Percentiles rank a stretch among this genome's conserved stretches.
Conservation (phyloP, 306 rosid genomes). For the Trifolium repens region DNA sequence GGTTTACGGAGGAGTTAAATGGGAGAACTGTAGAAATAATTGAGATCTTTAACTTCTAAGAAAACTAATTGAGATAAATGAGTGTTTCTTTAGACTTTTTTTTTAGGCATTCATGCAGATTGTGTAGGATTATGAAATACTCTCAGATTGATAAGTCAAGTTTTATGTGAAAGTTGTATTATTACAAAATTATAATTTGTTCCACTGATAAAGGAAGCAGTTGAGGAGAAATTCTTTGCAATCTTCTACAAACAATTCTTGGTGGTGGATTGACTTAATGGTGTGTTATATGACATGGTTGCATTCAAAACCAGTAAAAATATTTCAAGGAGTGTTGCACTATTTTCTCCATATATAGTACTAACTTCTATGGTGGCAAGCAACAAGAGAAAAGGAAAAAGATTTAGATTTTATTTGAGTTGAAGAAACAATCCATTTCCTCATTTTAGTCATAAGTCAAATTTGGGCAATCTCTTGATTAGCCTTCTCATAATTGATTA, state of each 20-base stretch:
- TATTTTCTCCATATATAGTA: no score
- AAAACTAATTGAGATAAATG: background rate
- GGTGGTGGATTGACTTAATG: no score
- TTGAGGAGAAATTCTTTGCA: no score
- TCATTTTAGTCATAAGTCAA: no score
- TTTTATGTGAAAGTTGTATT: conserved; percentile 4
- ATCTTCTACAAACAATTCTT: no score
- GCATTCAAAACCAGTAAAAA: no score
- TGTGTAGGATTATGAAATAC: conserved; percentile 3
- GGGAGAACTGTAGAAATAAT: background rate
- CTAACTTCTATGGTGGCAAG: no score
- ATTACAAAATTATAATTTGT: background rate
- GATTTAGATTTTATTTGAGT: background rate
- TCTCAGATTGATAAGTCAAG: background rate
- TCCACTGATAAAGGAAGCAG: background rate
- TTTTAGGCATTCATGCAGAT: background rate
- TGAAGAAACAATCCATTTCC: background rate
- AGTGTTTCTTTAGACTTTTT: background rate
- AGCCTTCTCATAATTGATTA: background rate
- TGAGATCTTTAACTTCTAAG: background rate
- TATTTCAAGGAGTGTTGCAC: no score
- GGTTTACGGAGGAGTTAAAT: background rate
- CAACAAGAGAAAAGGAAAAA: no score
- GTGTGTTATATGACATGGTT: no score
- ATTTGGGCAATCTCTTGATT: no score